A percentile compares a stretch with the other conserved stretches of the same genome.
Conservation (phyloP, 2,329 filamentous ascomycete genomes). For the Neurospora crassa region DNA sequence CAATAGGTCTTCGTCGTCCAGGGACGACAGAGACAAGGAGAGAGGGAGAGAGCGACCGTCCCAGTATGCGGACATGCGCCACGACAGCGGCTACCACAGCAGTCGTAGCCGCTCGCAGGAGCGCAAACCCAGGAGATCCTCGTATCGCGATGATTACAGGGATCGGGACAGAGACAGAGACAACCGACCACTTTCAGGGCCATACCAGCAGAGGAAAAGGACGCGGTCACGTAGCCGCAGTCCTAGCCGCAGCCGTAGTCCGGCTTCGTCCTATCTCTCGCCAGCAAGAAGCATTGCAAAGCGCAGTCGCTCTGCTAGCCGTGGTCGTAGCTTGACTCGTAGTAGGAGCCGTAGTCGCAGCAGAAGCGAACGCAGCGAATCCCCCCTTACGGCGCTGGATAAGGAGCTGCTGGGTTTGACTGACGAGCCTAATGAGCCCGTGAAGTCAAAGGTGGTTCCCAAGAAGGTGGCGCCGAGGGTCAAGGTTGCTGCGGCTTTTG, state of each 20-base stretch:
- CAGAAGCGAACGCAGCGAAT: constrained; percentile 10
- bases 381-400: constrained; percentile 14
- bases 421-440: constrained; percentile 5
- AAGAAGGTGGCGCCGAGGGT: constrained; percentile 12
- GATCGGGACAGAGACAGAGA: background rate
- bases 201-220: constrained; percentile 6
- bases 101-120: constrained; percentile 13
- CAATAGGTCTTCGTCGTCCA: constrained; percentile 2
- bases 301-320: background rate
- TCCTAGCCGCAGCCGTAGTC: constrained; percentile 5
- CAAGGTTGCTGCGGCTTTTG: constrained; percentile 15
- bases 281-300: background rate
- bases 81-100: constrained; percentile 22
- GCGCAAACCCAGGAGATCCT: background rate
- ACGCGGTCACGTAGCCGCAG: constrained; percentile 10
- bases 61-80: constrained; percentile 10
- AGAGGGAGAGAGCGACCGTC: background rate
- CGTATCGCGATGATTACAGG: constrained; percentile 7
- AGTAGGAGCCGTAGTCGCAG: constrained; percentile 6
- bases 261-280: background rate
- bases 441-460: constrained; percentile 3
- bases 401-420: constrained; percentile 13
- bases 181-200: constrained; percentile 3
- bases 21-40: constrained; percentile 9
- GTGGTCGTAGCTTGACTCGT: background rate